Evolutionary conservation across 2,329 filamentous ascomycete genomes (phyloP), one percentile per base, ranked within the genome.

Genomic region (Phaeosphaeria sp.): DNA sequence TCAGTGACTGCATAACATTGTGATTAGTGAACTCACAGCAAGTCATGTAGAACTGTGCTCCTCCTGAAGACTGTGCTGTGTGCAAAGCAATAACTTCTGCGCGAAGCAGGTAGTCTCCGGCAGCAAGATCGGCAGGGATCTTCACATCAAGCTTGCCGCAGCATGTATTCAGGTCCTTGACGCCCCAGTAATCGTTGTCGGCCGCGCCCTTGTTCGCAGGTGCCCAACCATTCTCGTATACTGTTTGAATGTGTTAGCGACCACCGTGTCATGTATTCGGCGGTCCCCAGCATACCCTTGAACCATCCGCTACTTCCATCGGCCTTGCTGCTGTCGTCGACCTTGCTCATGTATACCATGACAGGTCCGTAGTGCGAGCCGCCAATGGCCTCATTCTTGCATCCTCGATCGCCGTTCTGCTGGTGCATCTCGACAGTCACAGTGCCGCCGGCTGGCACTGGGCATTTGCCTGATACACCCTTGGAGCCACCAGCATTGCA

Each of bases 341-440:
- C 83, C 66, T 85, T 85, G 68, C 82, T 84, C 54, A 86, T 77
- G 63, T 85, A 86, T 0, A 83, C 83, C 57, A 84, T 69, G 1
- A 82, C 82, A 22, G 83, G 84, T 2, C 84, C 84, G 60, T 83
- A 79, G 72, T 87, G 84, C 30, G 77, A 79, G 1, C 81, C 69
- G 55, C 86, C 84, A 74, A 87, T 85, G 42, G 86, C 81, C 60
- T 87, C 83, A 51, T 77, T 73, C 1, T 79, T 62, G 56, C 68
- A 71, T 42, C 41, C 58, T 11, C 69, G 56, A 46, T 71, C 65
- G 13, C 62, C 63, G 17, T 65, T 64, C 62, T 72, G 69, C 59
- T 68, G 66, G 43, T 71, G 67, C 70, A 72, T 72, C 50, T 72
- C 69, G 0, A 72, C 67, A 1, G 69, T 67, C 5, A 72, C 60